Base-by-base conservation (phyloP, 768 basidiomycete genomes). In the Holtermannia corniformis region DNA sequence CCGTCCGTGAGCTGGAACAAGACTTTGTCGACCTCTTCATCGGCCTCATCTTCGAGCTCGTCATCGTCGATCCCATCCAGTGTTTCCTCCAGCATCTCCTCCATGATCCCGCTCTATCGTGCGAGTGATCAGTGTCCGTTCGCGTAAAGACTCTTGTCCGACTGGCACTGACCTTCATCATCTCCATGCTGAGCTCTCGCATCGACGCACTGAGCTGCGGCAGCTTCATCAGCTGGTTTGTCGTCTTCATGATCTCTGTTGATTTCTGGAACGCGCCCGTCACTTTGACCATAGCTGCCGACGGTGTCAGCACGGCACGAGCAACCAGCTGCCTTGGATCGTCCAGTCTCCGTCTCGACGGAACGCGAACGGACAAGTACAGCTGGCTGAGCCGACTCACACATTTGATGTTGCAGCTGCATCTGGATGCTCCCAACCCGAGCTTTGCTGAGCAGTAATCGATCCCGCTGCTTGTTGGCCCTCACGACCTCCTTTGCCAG, bases 151-250 rank as follows among this genome's bases (percentile, higher is more conserved):
- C 0, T 13, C 13, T 20, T 27, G 52, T 49, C 51, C 42, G 45
- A 25, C 27, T 22, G 13, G 3, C 43, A 50, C 76, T 40, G 60
- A 85, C 93, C 81, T 97, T 97, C 57, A 87, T 97, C 95, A 97
- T 96, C 74, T 99, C 95, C 85, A 92, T 89, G 62, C 86, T 89
- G 90, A 99, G 92, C 66, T 95, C 86, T 28, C 90, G 81, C 95
- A 99, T 99, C 0, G 81, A 80, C 57, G 82, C 84, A 73, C 84
- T 86, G 45, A 97, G 81, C 71, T 97, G 90, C 16, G 95, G 95
- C 14, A 99, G 78, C 64, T 83, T 91, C 59, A 97, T 77, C 44
- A 97, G 79, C 23, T 84, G 76, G 74, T 93, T 97, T n/a, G 91
- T 92, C 41, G 92, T 78, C 74, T 86, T 97, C 92, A 99, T 97